Percentiles rank a stretch among this genome's conserved stretches.
Evolutionary conservation across 345 rosid genomes (phyloP).

Genomic region (Lumnitzera racemosa): DNA sequence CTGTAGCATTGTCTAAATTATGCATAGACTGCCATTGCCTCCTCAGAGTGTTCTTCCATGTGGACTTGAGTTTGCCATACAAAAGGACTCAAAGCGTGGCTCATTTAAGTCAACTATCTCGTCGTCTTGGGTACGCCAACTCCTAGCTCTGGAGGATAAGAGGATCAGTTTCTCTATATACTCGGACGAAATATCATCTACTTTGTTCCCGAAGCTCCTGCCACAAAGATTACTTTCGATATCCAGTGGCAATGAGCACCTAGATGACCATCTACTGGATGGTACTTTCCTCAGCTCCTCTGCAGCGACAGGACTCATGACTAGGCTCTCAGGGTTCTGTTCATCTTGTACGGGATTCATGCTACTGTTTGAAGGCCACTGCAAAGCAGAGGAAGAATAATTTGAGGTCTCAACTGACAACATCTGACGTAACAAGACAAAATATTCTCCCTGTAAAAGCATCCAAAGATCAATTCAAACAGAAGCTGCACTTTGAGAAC

Average conservation of each 20-base stretch:
- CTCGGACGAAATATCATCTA: slow-evolving; percentile 21
- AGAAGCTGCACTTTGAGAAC: background rate
- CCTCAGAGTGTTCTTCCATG: slow-evolving; percentile 20
- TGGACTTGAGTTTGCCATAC: slow-evolving; percentile 38
- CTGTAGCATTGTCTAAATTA: background rate
- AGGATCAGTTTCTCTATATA: slow-evolving; percentile 32
- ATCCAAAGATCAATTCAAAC: background rate
- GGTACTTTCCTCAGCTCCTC: slow-evolving; percentile 16
- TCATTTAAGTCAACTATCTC: slow-evolving; percentile 78
- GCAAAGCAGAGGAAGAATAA: slow-evolving; percentile 5
- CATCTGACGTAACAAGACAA: background rate
- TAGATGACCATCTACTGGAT: slow-evolving; percentile 12
- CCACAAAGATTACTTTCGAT: slow-evolving; percentile 3
- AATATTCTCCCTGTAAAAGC: background rate
- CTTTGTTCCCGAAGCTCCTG: background rate
- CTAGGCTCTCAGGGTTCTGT: slow-evolving; percentile 13
- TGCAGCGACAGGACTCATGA: slow-evolving; percentile 20
- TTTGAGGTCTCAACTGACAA: background rate
- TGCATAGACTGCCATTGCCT: slow-evolving; percentile 1
- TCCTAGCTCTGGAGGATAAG: slow-evolving; percentile 45
- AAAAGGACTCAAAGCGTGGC: slow-evolving; percentile 84
- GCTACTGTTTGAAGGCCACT: slow-evolving; percentile 31
- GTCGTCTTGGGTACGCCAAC: slow-evolving; percentile 40
- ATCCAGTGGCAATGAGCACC: slow-evolving; percentile 14
- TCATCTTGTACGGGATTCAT: slow-evolving; percentile 19